A percentile compares a stretch with the other conserved stretches of the same genome.
These are phyloP conservation scores for Oemleria cerasiformis DNA, from an alignment of 306 rosid species.

Conservation along the genomic window DNA sequence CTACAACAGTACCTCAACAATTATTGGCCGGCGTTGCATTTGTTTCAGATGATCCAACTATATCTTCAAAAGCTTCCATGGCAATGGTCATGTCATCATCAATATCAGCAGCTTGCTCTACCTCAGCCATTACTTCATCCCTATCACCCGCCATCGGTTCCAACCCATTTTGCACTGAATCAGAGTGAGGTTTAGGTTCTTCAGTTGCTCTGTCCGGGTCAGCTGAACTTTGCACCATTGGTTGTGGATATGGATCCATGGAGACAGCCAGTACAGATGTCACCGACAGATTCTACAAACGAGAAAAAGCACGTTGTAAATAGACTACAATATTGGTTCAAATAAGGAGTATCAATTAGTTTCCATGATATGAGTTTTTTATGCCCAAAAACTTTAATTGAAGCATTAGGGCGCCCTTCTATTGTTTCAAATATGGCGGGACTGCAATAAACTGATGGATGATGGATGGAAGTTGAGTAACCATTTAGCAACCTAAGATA, in stretches of 20 bases:
- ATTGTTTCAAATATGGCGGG: background rate
- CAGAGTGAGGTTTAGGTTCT: constrained; percentile 41
- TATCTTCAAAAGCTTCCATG: constrained; percentile 55
- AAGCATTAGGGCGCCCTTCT: background rate
- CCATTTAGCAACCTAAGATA: background rate
- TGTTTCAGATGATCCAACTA: constrained; percentile 56
- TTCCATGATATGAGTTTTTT: background rate
- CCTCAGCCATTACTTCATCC: constrained; percentile 77
- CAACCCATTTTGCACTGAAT: constrained; percentile 52
- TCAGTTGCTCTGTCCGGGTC: constrained; percentile 45
- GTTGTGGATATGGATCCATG: constrained; percentile 47
- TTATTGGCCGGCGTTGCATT: constrained; percentile 42
- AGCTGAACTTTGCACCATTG: constrained; percentile 33
- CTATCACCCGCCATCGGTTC: constrained; percentile 50
- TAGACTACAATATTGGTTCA: background rate
- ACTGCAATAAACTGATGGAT: background rate
- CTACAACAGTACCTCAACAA: constrained; percentile 28
- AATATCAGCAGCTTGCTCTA: constrained; percentile 51
- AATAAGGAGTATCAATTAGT: background rate
- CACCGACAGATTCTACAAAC: constrained; percentile 76
- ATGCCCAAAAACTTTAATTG: background rate
- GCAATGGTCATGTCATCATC: constrained; percentile 71
- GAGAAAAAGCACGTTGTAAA: constrained; percentile 18
- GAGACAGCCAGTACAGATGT: constrained; percentile 65
- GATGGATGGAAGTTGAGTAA: background rate